phyloP scores from a whole-genome alignment of 129 eudicot species.

The Chrysanthemum makinoi region DNA sequence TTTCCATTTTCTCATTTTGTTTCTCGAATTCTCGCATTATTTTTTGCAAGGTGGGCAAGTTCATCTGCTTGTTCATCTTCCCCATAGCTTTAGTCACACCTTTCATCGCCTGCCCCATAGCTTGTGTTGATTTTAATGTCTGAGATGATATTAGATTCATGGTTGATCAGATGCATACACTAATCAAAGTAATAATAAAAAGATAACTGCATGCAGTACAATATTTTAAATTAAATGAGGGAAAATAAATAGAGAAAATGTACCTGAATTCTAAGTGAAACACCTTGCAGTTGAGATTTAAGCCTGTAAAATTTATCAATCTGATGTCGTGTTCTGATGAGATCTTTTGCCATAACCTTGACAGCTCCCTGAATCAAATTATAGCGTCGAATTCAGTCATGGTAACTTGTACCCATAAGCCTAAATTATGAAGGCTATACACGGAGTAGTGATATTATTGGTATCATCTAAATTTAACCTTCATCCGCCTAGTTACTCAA shows the following conservation, averaged over 20 bases:
- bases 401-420: neutral
- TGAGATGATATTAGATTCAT: constrained; percentile 12
- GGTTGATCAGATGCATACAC: neutral
- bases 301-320: constrained; percentile 87
- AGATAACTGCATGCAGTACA: neutral
- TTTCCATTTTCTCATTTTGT: constrained; percentile 97
- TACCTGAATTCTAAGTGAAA: constrained; percentile 91
- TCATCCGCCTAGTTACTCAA: neutral
- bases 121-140: constrained; percentile 99
- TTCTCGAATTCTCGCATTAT: constrained; percentile 94
- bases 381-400: neutral
- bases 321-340: constrained; percentile 90
- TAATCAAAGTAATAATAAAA: neutral
- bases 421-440: neutral
- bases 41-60: constrained; percentile 82
- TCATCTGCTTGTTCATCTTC: constrained; percentile 97
- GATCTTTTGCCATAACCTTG: constrained; percentile 95
- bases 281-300: constrained; percentile 94
- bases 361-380: constrained; percentile 70
- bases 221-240: neutral
- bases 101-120: constrained; percentile 99
- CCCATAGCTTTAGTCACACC: constrained; percentile 99
- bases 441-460: neutral
- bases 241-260: neutral
- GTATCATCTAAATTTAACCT: neutral